Evolutionary conservation across 2,329 filamentous ascomycete species (phyloP).

Genomic region (Beauveria brongniartii): DNA sequence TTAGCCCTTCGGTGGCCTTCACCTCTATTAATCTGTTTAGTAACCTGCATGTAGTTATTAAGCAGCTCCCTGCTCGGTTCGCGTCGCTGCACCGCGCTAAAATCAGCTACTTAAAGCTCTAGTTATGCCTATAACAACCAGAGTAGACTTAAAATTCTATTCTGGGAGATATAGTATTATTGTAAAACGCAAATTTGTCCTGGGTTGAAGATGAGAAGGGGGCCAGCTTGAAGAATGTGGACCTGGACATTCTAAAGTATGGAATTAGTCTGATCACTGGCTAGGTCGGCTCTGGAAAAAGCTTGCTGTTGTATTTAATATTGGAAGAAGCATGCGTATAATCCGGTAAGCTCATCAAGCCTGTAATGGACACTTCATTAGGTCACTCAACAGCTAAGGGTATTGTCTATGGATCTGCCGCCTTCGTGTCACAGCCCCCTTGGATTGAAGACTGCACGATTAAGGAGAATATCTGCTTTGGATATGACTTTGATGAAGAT

Average conservation of each 20-base stretch:
- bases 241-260: slow-evolving; percentile 52
- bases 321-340: slow-evolving; percentile 59
- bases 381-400: slow-evolving; percentile 35
- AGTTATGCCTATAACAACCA: slow-evolving; percentile 1
- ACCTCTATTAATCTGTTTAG: slow-evolving; percentile 9
- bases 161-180: background rate
- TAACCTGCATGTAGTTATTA: slow-evolving; percentile 10
- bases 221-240: slow-evolving; percentile 51
- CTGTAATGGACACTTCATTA: slow-evolving; percentile 51
- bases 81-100: background rate
- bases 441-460: slow-evolving; percentile 72
- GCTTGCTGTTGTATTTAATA: slow-evolving; percentile 57
- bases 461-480: slow-evolving; percentile 63
- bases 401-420: slow-evolving; percentile 34
- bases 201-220: slow-evolving; percentile 27
- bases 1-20: slow-evolving; percentile 12
- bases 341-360: slow-evolving; percentile 40
- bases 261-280: slow-evolving; percentile 61
- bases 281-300: slow-evolving; percentile 64
- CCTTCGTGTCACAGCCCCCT: slow-evolving; percentile 63
- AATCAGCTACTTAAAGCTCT: slow-evolving; percentile 8
- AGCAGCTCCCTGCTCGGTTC: slow-evolving; percentile 1
- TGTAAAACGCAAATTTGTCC: slow-evolving; percentile 5
- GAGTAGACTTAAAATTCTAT: background rate
- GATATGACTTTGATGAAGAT: slow-evolving; percentile 52